Percentiles rank a stretch among this genome's conserved stretches.
Evolutionary conservation across 1,139 yeast species (phyloP).

Genomic region (Arxiozyma bovina): DNA sequence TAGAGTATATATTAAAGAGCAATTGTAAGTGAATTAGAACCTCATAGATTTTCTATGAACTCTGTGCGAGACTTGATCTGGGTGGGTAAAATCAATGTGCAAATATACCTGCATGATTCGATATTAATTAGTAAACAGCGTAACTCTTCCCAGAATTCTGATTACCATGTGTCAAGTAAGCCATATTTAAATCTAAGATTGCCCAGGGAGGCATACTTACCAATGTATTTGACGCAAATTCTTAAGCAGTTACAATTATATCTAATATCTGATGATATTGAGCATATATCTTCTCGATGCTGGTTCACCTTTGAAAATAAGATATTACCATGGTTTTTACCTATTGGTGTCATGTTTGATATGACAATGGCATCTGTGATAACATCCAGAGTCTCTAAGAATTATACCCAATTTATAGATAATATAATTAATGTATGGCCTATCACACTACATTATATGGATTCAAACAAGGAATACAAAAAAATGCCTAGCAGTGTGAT

Average conservation of each 20-base stretch:
- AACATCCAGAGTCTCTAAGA: neutral
- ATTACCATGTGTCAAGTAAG: neutral
- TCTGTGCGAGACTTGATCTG: slow-evolving; percentile 40
- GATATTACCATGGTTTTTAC: slow-evolving; percentile 72
- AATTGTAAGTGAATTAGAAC: neutral
- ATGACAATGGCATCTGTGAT: slow-evolving; percentile 2
- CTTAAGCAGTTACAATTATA: slow-evolving; percentile 39
- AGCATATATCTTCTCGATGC: slow-evolving; percentile 35
- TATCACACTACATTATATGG: slow-evolving; percentile 34
- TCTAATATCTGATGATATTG: slow-evolving; percentile 31
- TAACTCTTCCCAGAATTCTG: neutral
- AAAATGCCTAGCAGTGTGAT: slow-evolving; percentile 49
- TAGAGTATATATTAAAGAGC: too few species aligned
- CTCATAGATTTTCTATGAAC: slow-evolving; percentile 18
- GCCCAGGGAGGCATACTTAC: slow-evolving; percentile 51
- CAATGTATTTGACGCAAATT: slow-evolving; percentile 39
- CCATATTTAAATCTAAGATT: slow-evolving; percentile 15
- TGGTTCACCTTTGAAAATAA: slow-evolving; percentile 65
- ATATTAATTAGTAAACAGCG: neutral
- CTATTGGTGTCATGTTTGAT: slow-evolving; percentile 66
- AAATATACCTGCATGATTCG: slow-evolving; percentile 12
- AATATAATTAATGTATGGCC: slow-evolving; percentile 40
- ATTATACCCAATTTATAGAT: neutral
- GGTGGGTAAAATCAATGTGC: slow-evolving; percentile 48
- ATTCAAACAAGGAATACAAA: slow-evolving; percentile 18